These are phyloP conservation scores for Hymenoscyphus infarciens DNA, from an alignment of 2,329 filamentous ascomycete genomes.

Conservation along the genomic window DNA sequence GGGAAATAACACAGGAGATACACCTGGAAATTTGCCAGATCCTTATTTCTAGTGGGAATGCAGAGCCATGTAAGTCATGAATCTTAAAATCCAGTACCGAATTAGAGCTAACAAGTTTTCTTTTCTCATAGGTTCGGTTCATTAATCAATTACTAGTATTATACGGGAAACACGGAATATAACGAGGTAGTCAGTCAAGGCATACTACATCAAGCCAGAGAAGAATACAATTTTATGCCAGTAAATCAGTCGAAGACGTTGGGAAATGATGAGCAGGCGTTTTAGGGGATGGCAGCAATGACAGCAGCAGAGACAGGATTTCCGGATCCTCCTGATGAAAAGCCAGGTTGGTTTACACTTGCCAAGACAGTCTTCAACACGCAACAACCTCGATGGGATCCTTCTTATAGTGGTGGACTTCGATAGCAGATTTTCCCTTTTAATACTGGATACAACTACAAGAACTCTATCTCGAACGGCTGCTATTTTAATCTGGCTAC, in stretches of 20 bases:
- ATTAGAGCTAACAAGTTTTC: not conserved
- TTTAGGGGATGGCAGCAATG: slow-evolving; percentile 70
- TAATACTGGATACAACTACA: slow-evolving; percentile 79
- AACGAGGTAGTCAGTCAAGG: slow-evolving; percentile 60
- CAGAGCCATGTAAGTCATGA: slow-evolving; percentile 12
- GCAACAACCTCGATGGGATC: slow-evolving; percentile 70
- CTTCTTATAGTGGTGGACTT: slow-evolving; percentile 65
- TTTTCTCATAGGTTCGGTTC: slow-evolving; percentile 46
- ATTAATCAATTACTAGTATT: slow-evolving; percentile 80
- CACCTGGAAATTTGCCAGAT: slow-evolving; percentile 46
- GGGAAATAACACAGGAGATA: slow-evolving; percentile 45
- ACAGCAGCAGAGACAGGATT: slow-evolving; percentile 66
- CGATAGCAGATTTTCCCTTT: slow-evolving; percentile 83
- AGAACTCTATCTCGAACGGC: slow-evolving; percentile 60
- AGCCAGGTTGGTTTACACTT: slow-evolving; percentile 66
- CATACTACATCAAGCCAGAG: slow-evolving; percentile 69
- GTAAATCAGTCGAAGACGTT: slow-evolving; percentile 56
- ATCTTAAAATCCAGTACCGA: not conserved
- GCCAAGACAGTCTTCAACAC: slow-evolving; percentile 79
- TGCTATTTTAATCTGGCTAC: slow-evolving; percentile 61
- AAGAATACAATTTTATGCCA: slow-evolving; percentile 73
- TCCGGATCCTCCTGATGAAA: slow-evolving; percentile 46
- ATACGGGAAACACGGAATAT: slow-evolving; percentile 69
- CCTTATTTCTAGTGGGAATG: slow-evolving; percentile 49
- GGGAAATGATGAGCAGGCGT: slow-evolving; percentile 71